Base-by-base conservation (phyloP, 352 stramenopile genomes). In the Globisporangium echinulatum region DNA sequence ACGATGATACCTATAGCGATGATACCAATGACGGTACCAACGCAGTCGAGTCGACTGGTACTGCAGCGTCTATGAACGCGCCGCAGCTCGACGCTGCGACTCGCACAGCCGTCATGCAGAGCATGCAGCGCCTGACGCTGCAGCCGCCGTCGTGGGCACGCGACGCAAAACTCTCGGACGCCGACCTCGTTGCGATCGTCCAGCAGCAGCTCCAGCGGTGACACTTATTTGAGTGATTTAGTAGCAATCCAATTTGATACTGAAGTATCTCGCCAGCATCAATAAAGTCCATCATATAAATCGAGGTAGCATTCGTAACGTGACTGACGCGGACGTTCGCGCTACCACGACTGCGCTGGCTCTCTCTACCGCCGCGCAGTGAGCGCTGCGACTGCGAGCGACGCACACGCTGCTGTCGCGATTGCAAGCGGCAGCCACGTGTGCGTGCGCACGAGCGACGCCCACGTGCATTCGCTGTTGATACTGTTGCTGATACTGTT, bases 151-250 rank as follows among this genome's bases (percentile, higher is more conserved):
- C 75, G 36, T 90, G 77, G 80, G 76, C 68, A 1, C 42, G 61
- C 42, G 63, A 63, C 17, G 54, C 53, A 17, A 69, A 67, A 2
- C 56, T 90, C 19, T 70, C 77, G 49, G 80, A 90, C 59, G 72
- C 79, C 6, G 67, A 90, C 52, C 63, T 90, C 4, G 52, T 88
- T 10, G 61, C 68, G 17, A 52, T 88, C 51, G 77, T 90, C 38
- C 68, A 43, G 52, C 51, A 39, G 2, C 51, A 46, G 25, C 25
- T 33, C 25, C 25, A 33, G 25, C 25, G 25, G 25, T 33, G 25
- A 33, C 25, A 33, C 25, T 33, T 33, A 3, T 33, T 33, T 3
- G 25, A 33, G 25, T 33, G 25, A 33, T 33, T 3, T 33, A 33
- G 25, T 33, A 33, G 3, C 25, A 0, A 33, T 33, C 25, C 25